Evolutionary conservation across 2,329 filamentous ascomycete species (phyloP), one percentile per base, ranked within the genome.

Genomic region (Aspergillus cejpii): DNA sequence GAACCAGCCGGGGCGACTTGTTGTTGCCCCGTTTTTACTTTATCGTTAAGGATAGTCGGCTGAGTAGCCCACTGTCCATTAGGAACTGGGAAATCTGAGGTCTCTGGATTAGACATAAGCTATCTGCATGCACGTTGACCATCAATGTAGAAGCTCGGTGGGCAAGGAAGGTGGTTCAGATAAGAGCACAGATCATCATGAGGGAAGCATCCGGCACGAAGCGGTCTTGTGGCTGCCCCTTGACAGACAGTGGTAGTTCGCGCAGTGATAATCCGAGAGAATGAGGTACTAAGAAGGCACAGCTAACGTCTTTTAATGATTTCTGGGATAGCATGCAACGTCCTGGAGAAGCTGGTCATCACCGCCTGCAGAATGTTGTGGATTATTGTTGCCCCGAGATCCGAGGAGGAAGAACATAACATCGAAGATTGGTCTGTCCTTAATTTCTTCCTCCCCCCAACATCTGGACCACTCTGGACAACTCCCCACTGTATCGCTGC

Each of bases 291-390:
- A 19, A 34, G 11, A 11, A 2, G 10, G 15, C 31, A 12, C 23
- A 24, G 8, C 5, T 24, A 34, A 17, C 17, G 31, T 17, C 8
- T 34, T 14, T 19, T 34, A 8, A 24, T 20, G 17, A 17, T 11
- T 4, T 20, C 10, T 6, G 15, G 17, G 15, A 12, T 3, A 19
- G 31, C 17, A n/a, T 20, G 15, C 6, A 34, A 20, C 10, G 10
- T 15, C 7, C 6, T 34, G 31, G 31, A 34, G 31, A 17, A 34
- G 17, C 11, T 12, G 81, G 83, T 56, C 74, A 81, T 58, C 59
- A 74, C 19, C 78, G 46, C 44, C 49, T 41, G 37, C 45, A 41
- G 27, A 39, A 39, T 50, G 47, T 14, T 20, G 31, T 19, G 63
- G 61, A 64, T 66, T 60, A 64, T 64, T 43, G 51, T 66, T 66